phyloP scores from a whole-genome alignment of 805 yeast species.

The Candida andamanensis region DNA sequence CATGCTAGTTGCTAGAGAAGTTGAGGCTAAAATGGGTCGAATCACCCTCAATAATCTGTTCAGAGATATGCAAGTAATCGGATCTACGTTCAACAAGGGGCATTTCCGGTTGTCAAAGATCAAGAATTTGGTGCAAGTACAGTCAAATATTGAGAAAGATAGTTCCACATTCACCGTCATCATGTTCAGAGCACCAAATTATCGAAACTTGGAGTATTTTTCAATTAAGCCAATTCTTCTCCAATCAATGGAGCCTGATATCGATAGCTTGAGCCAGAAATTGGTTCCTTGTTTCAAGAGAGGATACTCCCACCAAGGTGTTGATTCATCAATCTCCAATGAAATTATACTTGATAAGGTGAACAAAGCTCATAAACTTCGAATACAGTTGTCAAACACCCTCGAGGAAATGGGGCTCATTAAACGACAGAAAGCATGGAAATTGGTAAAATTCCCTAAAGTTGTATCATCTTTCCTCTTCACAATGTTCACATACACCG shows the following conservation, averaged over 20 bases:
- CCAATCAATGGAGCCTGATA: conserved; percentile 37
- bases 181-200: conserved; percentile 67
- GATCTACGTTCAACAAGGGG: conserved; percentile 1
- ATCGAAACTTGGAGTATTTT: conserved; percentile 67
- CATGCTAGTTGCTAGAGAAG: neutral
- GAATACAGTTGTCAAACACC: conserved; percentile 7
- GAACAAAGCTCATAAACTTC: conserved; percentile 21
- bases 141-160: neutral
- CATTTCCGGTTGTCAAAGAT: neutral
- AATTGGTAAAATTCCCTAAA: neutral
- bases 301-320: neutral
- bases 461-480: conserved; percentile 1
- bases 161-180: conserved; percentile 11
- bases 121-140: no score
- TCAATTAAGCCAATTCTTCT: conserved; percentile 70
- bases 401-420: neutral
- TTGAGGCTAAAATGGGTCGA: neutral
- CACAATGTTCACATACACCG: conserved; percentile 10
- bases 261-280: neutral
- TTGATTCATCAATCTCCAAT: conserved; percentile 20
- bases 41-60: neutral
- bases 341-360: conserved; percentile 28
- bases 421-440: neutral
- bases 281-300: neutral
- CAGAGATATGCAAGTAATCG: conserved; percentile 1